phyloP scores from a whole-genome alignment of 352 stramenopile species.

The Pythium monospermum region DNA sequence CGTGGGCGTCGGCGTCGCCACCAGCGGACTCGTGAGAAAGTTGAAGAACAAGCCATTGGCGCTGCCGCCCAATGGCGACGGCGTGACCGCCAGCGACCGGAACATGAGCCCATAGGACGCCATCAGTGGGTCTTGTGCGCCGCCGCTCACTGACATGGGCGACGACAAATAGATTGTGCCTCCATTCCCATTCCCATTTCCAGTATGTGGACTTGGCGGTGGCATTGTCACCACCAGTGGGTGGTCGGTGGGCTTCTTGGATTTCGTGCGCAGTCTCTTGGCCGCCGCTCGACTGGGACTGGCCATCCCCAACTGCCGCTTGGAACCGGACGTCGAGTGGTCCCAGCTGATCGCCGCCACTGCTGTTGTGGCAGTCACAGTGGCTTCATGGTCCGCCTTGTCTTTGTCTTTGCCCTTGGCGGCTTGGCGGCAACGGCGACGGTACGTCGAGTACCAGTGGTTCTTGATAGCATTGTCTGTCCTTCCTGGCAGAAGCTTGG shows the following conservation, averaged over 20 bases:
- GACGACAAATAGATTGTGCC: conserved; percentile 20
- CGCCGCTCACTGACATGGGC: conserved; percentile 36
- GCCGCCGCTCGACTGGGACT: too few relatives aligned
- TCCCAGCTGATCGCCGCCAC: too few relatives aligned
- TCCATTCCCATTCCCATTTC: too few relatives aligned
- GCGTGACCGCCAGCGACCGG: conserved; percentile 1
- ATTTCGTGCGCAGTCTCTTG: too few relatives aligned
- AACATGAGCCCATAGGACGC: conserved; percentile 4
- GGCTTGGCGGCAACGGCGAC: conserved; percentile 48
- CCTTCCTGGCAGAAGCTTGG: conserved; percentile 93
- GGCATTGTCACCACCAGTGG: too few relatives aligned
- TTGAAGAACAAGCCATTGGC: conserved; percentile 24
- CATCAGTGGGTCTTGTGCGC: conserved; percentile 15
- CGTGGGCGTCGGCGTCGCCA: conserved; percentile 1
- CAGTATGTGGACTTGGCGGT: too few relatives aligned
- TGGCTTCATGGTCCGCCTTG: too few relatives aligned
- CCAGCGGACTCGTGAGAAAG: conserved; percentile 16
- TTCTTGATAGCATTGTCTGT: conserved; percentile 88
- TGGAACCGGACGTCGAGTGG: too few relatives aligned
- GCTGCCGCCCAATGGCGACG: conserved; percentile 8
- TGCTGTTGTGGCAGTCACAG: too few relatives aligned
- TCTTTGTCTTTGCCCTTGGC: conserved; percentile 37
- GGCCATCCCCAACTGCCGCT: too few relatives aligned
- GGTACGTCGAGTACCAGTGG: conserved; percentile 81
- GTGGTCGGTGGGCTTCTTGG: conserved; percentile 6